phyloP scores from a whole-genome alignment of 208 protist genomes.

The Leishmania amazonensis region DNA sequence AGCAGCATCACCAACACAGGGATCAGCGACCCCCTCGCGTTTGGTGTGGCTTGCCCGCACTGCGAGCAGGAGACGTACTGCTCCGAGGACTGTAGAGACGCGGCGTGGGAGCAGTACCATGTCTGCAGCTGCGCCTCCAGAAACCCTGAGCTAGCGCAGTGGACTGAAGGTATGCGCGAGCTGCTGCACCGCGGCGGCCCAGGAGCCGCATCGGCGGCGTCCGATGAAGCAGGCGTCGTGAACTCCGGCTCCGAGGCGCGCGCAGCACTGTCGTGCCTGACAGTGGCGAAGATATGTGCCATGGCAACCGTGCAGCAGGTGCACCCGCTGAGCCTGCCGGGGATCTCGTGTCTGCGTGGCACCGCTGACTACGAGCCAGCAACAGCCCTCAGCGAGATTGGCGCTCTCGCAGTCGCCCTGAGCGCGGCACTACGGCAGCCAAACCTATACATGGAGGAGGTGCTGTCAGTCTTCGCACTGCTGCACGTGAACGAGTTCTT shows the following conservation, averaged over 20 bases:
- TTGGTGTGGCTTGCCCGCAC: slow-evolving; percentile 46
- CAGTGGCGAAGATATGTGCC: slow-evolving; percentile 76
- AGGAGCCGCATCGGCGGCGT: background rate
- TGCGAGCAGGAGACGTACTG: slow-evolving; percentile 79
- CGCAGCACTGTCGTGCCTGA: slow-evolving; percentile 69
- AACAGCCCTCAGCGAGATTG: slow-evolving; percentile 79
- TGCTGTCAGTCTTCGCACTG: slow-evolving; percentile 84
- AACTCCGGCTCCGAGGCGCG: slow-evolving; percentile 47
- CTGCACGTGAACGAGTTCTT: slow-evolving; percentile 90
- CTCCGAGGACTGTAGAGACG: slow-evolving; percentile 60
- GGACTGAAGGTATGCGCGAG: slow-evolving; percentile 57
- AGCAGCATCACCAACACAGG: background rate
- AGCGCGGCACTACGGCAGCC: slow-evolving; percentile 62
- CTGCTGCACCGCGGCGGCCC: slow-evolving; percentile 21
- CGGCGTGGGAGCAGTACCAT: slow-evolving; percentile 78
- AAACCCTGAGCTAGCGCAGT: slow-evolving; percentile 61
- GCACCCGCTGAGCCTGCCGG: slow-evolving; percentile 71
- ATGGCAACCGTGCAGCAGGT: slow-evolving; percentile 78
- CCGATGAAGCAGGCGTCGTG: background rate
- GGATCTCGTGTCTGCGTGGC: slow-evolving; percentile 57
- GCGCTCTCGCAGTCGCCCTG: slow-evolving; percentile 69
- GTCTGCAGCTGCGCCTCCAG: slow-evolving; percentile 64
- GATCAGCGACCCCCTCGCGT: background rate
- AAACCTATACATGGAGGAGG: slow-evolving; percentile 86
- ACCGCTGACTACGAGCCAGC: slow-evolving; percentile 71